phyloP scores from a whole-genome alignment of 2,329 filamentous ascomycete species.

The Colletotrichum sp. region DNA sequence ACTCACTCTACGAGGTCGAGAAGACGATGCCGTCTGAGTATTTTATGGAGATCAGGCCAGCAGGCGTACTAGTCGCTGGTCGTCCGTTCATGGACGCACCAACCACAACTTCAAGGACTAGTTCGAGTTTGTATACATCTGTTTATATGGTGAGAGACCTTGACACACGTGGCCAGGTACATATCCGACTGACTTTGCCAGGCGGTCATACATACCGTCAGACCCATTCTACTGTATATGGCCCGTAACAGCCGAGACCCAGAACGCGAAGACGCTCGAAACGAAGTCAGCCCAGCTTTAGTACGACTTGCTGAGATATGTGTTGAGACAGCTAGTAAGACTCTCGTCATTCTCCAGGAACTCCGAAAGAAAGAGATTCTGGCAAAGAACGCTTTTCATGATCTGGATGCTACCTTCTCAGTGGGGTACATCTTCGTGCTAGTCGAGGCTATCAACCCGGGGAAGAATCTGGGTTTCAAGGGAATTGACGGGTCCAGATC shows the following conservation, averaged over 20 bases:
- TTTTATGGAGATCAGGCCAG: neutral
- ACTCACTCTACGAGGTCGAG: slow-evolving; percentile 3
- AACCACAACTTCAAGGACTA: neutral
- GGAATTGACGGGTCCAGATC: slow-evolving; percentile 1
- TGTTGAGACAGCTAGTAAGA: slow-evolving; percentile 13
- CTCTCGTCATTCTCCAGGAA: slow-evolving; percentile 2
- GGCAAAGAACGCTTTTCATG: slow-evolving; percentile 6
- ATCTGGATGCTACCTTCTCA: slow-evolving; percentile 10
- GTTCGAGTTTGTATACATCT: neutral
- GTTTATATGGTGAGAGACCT: neutral
- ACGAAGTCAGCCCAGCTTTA: neutral
- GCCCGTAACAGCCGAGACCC: neutral
- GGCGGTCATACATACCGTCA: slow-evolving; percentile 10
- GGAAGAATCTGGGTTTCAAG: neutral
- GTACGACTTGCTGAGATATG: slow-evolving; percentile 7
- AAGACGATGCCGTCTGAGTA: slow-evolving; percentile 11
- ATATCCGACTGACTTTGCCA: neutral
- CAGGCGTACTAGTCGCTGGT: neutral
- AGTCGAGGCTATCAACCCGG: slow-evolving; percentile 8
- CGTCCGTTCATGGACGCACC: neutral
- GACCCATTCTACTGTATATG: slow-evolving; percentile 10
- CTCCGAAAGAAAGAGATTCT: neutral
- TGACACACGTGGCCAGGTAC: fast-evolving
- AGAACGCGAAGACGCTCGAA: neutral
- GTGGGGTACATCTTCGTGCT: slow-evolving; percentile 15